Evolutionary conservation across 352 stramenopile species (phyloP), one percentile per base, ranked within the genome.

Genomic region (Phytophthora crassamura): DNA sequence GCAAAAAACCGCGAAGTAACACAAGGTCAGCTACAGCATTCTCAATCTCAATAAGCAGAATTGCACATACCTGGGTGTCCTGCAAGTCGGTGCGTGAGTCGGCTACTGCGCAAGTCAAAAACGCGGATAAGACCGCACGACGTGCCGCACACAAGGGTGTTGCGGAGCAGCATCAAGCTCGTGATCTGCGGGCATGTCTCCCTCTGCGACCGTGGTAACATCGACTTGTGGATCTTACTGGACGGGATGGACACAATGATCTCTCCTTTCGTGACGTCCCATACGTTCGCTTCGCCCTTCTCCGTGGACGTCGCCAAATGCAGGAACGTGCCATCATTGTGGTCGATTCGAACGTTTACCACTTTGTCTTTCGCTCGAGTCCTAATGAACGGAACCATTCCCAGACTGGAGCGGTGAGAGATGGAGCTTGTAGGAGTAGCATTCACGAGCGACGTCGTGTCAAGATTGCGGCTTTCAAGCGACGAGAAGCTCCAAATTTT

Each of bases 151-250:
- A 96, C 85, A 5, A 96, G 65, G 7, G 86, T 96, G 67, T 94
- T 95, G 32, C 88, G 86, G 53, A 94, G 86, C 32, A 96, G 58
- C 86, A 96, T 96, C 11, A 96, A 56, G 32, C 84, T 95, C n/a
- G 84, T 94, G 36, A 96, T 92, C 66, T 95, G 86, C 7, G 86
- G 86, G 16, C 67, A 80, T 18, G 75, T 38, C 41, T 91, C 83
- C 45, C 85, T 72, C 35, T 89, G 75, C 3, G 83, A 84, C 15
- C 88, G 81, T 12, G 80, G 84, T 20, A 96, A 59, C 41, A 88
- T 83, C 7, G 88, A 96, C 50, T 85, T 86, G 70, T 96, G 88
- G 33, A 96, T 95, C 61, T 93, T 93, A 30, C 74, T 75, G 2
- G 84, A 80, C 15, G 86, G 71, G 32, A 96, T 90, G 0, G 88